A percentile compares a stretch with the other conserved stretches of the same genome.
phyloP scores from a whole-genome alignment of 768 basidiomycete genomes.

The Pulveroboletus sp. region DNA sequence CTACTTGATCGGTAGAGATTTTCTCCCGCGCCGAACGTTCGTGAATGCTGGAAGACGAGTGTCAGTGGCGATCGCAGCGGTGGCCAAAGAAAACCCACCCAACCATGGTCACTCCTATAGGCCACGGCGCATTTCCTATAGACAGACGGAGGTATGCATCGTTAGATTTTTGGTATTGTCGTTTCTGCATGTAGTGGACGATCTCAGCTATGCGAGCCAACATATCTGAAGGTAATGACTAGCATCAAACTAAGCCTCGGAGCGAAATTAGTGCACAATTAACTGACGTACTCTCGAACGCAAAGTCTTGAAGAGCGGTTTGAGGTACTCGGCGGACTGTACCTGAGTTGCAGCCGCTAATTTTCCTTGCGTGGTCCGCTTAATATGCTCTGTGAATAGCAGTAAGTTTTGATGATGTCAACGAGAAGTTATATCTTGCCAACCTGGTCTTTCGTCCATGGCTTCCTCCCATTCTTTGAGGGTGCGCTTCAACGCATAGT shows the following conservation, averaged over 20 bases:
- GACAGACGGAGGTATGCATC: constrained; percentile 96
- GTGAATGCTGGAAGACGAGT: constrained; percentile 65
- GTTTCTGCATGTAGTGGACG: constrained; percentile 93
- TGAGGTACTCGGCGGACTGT: constrained; percentile 94
- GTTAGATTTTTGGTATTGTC: constrained; percentile 94
- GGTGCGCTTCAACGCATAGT: constrained; percentile 89
- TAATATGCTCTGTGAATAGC: constrained; percentile 63
- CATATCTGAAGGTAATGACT: constrained; percentile 84
- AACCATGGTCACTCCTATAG: constrained; percentile 99
- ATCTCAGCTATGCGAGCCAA: constrained; percentile 88
- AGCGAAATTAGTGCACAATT: background rate
- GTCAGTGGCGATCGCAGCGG: background rate
- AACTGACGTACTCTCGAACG: constrained; percentile 73
- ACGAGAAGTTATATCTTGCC: constrained; percentile 11
- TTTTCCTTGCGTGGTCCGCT: constrained; percentile 88
- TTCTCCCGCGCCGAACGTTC: constrained; percentile 98
- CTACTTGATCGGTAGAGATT: constrained; percentile 95
- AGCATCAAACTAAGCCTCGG: constrained; percentile 9
- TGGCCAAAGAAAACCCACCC: constrained; percentile 54
- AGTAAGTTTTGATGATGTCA: constrained; percentile 1
- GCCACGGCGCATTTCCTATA: constrained; percentile 99
- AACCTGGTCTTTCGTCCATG: constrained; percentile 91
- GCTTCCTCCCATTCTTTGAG: constrained; percentile 97
- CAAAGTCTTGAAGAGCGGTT: constrained; percentile 90
- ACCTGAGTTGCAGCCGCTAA: constrained; percentile 93